Conservation (phyloP, 306 rosid species). For the Cucurbita moschata region DNA sequence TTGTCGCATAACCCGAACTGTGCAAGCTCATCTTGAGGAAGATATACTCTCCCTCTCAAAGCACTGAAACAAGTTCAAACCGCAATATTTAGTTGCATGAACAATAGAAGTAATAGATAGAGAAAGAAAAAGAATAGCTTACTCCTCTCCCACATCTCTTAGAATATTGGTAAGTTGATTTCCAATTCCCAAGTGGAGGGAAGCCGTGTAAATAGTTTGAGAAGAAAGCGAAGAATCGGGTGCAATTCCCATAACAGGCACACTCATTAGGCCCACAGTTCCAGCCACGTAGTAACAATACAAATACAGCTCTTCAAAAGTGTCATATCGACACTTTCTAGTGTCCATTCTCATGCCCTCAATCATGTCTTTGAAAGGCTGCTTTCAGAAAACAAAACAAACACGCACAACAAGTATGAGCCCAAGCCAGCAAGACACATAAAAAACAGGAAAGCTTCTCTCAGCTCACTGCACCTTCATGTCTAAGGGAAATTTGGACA, state of each 20-base stretch:
- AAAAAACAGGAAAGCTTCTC: not conserved
- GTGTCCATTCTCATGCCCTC: conserved; percentile 91
- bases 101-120: not conserved
- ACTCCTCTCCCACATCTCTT: conserved; percentile 95
- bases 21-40: conserved; percentile 87
- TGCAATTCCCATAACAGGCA: conserved; percentile 78
- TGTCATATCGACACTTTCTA: conserved; percentile 38
- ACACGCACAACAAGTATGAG: not conserved
- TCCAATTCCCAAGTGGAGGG: conserved; percentile 68
- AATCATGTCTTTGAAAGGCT: conserved; percentile 82
- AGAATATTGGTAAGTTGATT: conserved; percentile 83
- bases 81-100: not conserved
- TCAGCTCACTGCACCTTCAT: conserved; percentile 32
- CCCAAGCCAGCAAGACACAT: not conserved
- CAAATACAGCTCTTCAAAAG: conserved; percentile 65
- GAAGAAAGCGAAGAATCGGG: conserved; percentile 38
- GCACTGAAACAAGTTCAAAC: conserved; percentile 35
- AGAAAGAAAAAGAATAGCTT: conserved; percentile 13
- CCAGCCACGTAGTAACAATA: conserved; percentile 90
- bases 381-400: not conserved
- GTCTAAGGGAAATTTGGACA: conserved; percentile 55
- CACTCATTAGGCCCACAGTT: conserved; percentile 87
- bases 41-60: conserved; percentile 73
- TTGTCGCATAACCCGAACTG: conserved; percentile 52
- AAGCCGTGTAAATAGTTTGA: conserved; percentile 44